Evolutionary conservation across 169 alveolate genomes (phyloP), one percentile per base, ranked within the genome.

Genomic region (Plasmodium knowlesi): DNA sequence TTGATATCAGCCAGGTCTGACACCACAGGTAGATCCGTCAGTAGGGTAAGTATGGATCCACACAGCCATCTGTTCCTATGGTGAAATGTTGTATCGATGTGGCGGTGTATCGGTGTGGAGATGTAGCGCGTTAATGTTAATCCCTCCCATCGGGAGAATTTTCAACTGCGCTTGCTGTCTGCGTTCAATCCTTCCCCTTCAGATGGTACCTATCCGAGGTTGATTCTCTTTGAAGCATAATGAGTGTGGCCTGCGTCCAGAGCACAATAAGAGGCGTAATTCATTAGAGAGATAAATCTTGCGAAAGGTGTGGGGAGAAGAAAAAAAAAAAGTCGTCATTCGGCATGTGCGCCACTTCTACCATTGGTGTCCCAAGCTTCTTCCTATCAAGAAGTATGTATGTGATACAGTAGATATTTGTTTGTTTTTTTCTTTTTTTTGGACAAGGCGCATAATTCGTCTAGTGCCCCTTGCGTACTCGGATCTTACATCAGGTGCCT

Each of bases 11-110:
- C 95, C 28, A 96, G 50, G 95, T 96, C 93, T 37, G 97, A 86
- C 37, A 92, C 96, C 28, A 96, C 96, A 9, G 97, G 97, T 28
- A 96, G 90, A 39, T 90, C 95, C 10, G 97, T 96, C 50, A 96
- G 53, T 41, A 95, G 72, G 32, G 97, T 95, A 92, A 96, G 92
- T 16, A 96, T 88, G 28, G 97, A 95, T 30, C 97, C 97, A 32
- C 96, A 96, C 67, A 96, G 73, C 93, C 93, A 95, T 53, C 95
- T 86, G 78, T 78, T 34, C 57, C 94, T 89, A 41, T 34, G 67
- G 67, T 79, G 82, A 16, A 61, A 71, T 12, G 30, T 5, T n/a
- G 5, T 70, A 43, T 53, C 10, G 61, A 5, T 32, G 8, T 34
- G 74, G 73, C 10, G 61, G 16, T 32, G 8, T 34, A 85, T 16